phyloP scores from a whole-genome alignment of 495 filamentous ascomycete genomes.

The Xylaria nigripes region DNA sequence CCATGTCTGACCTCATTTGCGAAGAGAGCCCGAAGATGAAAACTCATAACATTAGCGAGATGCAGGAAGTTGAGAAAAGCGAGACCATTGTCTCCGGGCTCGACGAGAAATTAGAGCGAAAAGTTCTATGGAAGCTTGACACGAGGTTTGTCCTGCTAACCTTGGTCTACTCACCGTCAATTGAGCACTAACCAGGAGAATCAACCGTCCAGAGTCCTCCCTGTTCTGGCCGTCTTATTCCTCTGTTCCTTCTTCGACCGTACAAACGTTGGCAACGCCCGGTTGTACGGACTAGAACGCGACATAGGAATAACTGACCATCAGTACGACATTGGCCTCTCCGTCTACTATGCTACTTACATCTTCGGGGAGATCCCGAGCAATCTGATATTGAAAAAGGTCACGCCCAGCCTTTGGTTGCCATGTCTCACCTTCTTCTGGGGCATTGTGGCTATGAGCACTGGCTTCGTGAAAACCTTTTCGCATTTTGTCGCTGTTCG shows the following conservation, averaged over 20 bases:
- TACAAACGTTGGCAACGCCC: constrained; percentile 77
- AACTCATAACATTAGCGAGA: no score
- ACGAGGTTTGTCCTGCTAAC: constrained; percentile 33
- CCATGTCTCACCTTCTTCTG: constrained; percentile 48
- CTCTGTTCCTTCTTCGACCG: constrained; percentile 66
- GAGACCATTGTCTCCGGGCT: no score
- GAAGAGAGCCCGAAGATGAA: no score
- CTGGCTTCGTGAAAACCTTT: constrained; percentile 71
- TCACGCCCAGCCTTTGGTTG: constrained; percentile 54
- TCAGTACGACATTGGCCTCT: constrained; percentile 61
- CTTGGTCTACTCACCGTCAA: not conserved
- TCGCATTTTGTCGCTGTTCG: constrained; percentile 65
- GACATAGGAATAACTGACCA: constrained; percentile 54
- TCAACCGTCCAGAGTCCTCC: constrained; percentile 33
- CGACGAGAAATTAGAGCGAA: constrained; percentile 27
- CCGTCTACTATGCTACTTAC: constrained; percentile 51
- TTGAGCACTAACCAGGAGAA: not conserved
- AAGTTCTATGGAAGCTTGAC: constrained; percentile 47
- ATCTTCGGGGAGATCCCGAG: constrained; percentile 65
- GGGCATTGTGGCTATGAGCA: constrained; percentile 51
- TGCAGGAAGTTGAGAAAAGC: no score
- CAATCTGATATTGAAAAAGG: constrained; percentile 73
- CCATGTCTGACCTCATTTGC: no score
- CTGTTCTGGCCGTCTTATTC: constrained; percentile 41
- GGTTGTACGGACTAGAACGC: constrained; percentile 59